Evolutionary conservation across 257 asterid genomes (phyloP).

Genomic region (Rhazya stricta): DNA sequence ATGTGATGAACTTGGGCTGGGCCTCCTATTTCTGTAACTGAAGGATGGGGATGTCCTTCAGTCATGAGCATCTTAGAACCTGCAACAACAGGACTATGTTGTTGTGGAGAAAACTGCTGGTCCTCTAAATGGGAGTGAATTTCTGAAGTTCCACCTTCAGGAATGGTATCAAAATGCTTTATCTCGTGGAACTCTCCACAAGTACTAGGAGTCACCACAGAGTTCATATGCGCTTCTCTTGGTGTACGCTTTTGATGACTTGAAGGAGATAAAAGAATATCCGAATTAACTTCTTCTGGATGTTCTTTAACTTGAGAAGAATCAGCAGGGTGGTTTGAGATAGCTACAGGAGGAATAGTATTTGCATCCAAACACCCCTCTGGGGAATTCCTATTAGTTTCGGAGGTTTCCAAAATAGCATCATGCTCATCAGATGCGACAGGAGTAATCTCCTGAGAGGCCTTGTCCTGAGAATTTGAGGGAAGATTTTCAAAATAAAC

Average conservation of each 20-base stretch:
- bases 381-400: constrained; percentile 20
- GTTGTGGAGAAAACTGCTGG: constrained; percentile 15
- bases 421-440: constrained; percentile 29
- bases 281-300: constrained; percentile 27
- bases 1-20: constrained; percentile 20
- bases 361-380: constrained; percentile 16
- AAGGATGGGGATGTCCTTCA: constrained; percentile 21
- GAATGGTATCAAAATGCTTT: constrained; percentile 25
- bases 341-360: constrained; percentile 2
- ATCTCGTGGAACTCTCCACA: constrained; percentile 22
- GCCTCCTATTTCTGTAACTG: constrained; percentile 14
- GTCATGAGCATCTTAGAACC: constrained; percentile 16
- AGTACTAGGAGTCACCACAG: constrained; percentile 24
- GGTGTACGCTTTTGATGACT: constrained; percentile 18
- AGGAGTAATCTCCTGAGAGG: constrained; percentile 23
- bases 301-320: constrained; percentile 20
- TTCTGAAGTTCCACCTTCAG: constrained; percentile 23
- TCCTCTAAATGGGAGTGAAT: constrained; percentile 22
- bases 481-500: constrained; percentile 31
- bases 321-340: constrained; percentile 21
- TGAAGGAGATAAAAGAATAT: constrained; percentile 20
- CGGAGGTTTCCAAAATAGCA: constrained; percentile 20
- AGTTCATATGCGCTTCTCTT: constrained; percentile 14
- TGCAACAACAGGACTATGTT: constrained; percentile 11
- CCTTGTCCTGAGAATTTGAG: constrained; percentile 31